These are phyloP conservation scores for Agroathelia rolfsii DNA, from an alignment of 1,284 basidiomycete species.

Conservation along the genomic window DNA sequence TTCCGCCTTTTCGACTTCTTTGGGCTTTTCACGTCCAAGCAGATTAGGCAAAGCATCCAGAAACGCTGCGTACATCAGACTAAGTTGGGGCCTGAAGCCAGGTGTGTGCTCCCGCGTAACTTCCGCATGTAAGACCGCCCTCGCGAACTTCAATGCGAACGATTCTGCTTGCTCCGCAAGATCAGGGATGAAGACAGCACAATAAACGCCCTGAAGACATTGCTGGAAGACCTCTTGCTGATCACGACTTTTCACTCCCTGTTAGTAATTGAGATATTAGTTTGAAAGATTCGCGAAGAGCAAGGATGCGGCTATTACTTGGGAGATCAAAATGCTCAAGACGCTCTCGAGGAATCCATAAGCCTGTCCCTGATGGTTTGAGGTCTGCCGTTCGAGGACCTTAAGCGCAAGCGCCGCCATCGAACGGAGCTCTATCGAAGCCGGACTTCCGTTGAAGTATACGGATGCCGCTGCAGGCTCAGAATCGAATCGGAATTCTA, in stretches of 20 bases:
- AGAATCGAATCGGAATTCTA: slow-evolving; percentile 65
- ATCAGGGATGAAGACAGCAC: slow-evolving; percentile 67
- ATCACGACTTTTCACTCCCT: slow-evolving; percentile 70
- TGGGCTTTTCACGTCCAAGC: slow-evolving; percentile 52
- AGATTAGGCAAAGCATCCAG: slow-evolving; percentile 70
- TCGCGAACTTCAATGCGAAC: slow-evolving; percentile 60
- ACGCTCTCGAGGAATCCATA: slow-evolving; percentile 75
- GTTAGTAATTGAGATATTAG: slow-evolving; percentile 6
- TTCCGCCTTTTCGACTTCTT: slow-evolving; percentile 52
- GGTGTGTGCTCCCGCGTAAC: slow-evolving; percentile 42
- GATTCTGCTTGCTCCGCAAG: slow-evolving; percentile 59
- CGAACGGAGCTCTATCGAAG: slow-evolving; percentile 64
- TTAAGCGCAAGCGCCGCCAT: slow-evolving; percentile 65
- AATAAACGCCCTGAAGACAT: slow-evolving; percentile 72
- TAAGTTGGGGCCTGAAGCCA: slow-evolving; percentile 46
- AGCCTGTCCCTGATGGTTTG: slow-evolving; percentile 63
- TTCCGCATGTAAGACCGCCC: slow-evolving; percentile 59
- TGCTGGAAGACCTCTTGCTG: slow-evolving; percentile 65
- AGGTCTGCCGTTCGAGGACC: slow-evolving; percentile 51
- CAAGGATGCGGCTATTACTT: slow-evolving; percentile 40
- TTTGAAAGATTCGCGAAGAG: slow-evolving; percentile 5
- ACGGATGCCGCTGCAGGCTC: slow-evolving; percentile 63
- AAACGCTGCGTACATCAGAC: slow-evolving; percentile 57
- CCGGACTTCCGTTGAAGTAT: slow-evolving; percentile 65
- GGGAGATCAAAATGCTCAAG: slow-evolving; percentile 63